These are phyloP conservation scores for Sophora flavescens DNA, from an alignment of 306 rosid species.

Conservation along the genomic window DNA sequence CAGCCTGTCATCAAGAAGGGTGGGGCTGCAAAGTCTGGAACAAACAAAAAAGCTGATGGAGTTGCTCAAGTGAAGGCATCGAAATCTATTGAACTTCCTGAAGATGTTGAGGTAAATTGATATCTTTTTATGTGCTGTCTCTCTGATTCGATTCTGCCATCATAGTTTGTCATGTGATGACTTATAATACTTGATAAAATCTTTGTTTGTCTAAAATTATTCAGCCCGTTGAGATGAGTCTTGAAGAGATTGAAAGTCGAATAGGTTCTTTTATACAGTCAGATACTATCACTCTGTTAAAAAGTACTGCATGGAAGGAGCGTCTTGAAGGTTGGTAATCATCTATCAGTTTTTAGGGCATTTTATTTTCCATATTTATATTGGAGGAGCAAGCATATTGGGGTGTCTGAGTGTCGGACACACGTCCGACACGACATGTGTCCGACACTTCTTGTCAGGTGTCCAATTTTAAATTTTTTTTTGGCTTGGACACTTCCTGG, in stretches of 20 bases:
- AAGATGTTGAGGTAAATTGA: conserved; percentile 86
- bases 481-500: no score
- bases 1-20: conserved; percentile 83
- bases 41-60: conserved; percentile 81
- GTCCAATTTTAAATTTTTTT: no score
- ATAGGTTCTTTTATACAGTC: conserved; percentile 83
- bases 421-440: no score
- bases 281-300: conserved; percentile 80
- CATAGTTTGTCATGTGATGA: conserved; percentile 9
- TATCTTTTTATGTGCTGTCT: conserved; percentile 8
- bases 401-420: no score
- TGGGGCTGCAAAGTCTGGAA: conserved; percentile 63
- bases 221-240: conserved; percentile 96
- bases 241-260: conserved; percentile 95
- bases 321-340: conserved; percentile 87
- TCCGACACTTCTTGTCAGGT: no score
- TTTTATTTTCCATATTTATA: not conserved
- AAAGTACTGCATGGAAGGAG: conserved; percentile 95
- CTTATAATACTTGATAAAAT: conserved; percentile 2
- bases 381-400: no score
- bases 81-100: conserved; percentile 70
- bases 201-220: conserved; percentile 30
- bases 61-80: conserved; percentile 66
- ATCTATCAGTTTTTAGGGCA: conserved; percentile 6
- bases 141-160: conserved; percentile 30